Evolutionary conservation across 192 early-diverging fungal genomes (phyloP).

Genomic region (Podila horticola): DNA sequence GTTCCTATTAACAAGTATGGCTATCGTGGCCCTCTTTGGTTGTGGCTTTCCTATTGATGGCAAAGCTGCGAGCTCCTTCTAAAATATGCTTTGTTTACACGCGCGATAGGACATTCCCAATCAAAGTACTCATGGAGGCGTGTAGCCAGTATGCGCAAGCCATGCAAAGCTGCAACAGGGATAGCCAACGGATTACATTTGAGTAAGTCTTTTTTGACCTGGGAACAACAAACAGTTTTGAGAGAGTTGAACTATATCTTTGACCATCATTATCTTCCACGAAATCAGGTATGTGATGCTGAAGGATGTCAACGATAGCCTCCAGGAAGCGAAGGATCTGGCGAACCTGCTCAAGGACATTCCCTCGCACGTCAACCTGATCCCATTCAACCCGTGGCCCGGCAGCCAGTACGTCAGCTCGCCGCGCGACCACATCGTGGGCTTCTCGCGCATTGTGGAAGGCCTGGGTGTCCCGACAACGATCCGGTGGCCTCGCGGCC

Average conservation of each 20-base stretch:
- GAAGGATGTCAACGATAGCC: slow-evolving; percentile 83
- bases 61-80: neutral
- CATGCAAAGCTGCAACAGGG: slow-evolving; percentile 62
- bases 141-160: slow-evolving; percentile 68
- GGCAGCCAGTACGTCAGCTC: slow-evolving; percentile 76
- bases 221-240: neutral
- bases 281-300: slow-evolving; percentile 82
- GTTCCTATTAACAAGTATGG: slow-evolving; percentile 84
- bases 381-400: slow-evolving; percentile 91
- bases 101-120: slow-evolving; percentile 68
- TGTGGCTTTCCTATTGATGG: neutral
- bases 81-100: neutral
- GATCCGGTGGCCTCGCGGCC: slow-evolving; percentile 69
- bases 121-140: slow-evolving; percentile 74
- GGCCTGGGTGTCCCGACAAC: slow-evolving; percentile 65
- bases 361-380: slow-evolving; percentile 81
- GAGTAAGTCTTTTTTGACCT: slow-evolving; percentile 62
- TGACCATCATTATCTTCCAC: neutral
- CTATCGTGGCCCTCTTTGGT: neutral
- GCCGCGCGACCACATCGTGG: slow-evolving; percentile 60
- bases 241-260: neutral
- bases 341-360: slow-evolving; percentile 68
- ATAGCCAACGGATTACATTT: slow-evolving; percentile 80
- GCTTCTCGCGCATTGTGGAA: slow-evolving; percentile 64
- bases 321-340: slow-evolving; percentile 73